These are phyloP conservation scores for Neurospora hispaniola DNA, from an alignment of 495 filamentous ascomycete species.

Conservation along the genomic window DNA sequence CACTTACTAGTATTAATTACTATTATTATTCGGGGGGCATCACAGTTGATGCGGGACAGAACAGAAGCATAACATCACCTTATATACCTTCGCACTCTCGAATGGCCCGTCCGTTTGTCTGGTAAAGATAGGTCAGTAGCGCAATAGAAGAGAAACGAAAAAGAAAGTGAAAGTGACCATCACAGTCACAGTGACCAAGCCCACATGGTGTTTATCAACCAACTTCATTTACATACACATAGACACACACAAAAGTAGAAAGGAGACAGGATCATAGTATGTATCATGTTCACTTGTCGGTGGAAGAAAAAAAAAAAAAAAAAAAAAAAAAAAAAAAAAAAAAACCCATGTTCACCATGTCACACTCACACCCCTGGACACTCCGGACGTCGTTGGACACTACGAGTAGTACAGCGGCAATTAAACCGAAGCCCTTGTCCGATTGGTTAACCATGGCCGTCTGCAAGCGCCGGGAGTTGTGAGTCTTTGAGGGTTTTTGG, in stretches of 20 bases:
- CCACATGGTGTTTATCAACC: neutral
- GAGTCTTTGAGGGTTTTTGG: neutral
- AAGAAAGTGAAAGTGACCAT: neutral
- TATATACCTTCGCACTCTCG: neutral
- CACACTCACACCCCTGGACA: neutral
- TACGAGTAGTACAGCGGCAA: neutral
- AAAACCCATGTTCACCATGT: neutral
- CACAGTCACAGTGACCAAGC: neutral
- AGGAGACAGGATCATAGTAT: neutral
- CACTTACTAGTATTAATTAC: neutral
- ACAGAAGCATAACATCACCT: neutral
- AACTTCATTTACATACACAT: neutral
- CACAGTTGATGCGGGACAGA: neutral
- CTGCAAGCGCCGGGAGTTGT: neutral
- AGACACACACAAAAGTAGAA: neutral
- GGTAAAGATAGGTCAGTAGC: neutral
- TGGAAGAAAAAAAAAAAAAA: too few species aligned
- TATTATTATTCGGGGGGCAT: neutral
- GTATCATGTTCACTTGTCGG: neutral
- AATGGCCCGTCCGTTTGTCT: neutral
- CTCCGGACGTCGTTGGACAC: too few species aligned
- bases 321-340: neutral
- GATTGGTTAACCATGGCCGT: neutral
- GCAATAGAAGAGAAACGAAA: neutral
- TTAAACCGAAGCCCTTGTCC: neutral